A percentile compares a stretch with the other conserved stretches of the same genome.
Conservation (phyloP, 176 grass and related monocot species). For the bread wheat (Triticum aestivum) region IWGSC_CS_RefSeq_v2.1 NC_057804.1:383574755-383575254, state of each 20-base stretch:
- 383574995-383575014: no score
- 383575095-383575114: neutral
- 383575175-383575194: neutral
- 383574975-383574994: no score
- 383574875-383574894: neutral
- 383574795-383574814: neutral
- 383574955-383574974: neutral
- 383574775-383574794: neutral
- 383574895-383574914: neutral
- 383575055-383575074: neutral
- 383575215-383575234: neutral
- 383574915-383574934: no score
- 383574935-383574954: neutral
- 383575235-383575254: slow-evolving; percentile 15
- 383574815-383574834: neutral
- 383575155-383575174: slow-evolving; percentile 8
- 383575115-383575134: neutral
- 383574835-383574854: neutral
- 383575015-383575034: neutral
- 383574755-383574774: neutral
- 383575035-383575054: neutral
- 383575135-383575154: neutral
- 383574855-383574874: neutral
- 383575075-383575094: no score
- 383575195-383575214: slow-evolving; percentile 14